A percentile compares a stretch with the other conserved stretches of the same genome.
These are phyloP conservation scores for Ophiostoma sp. DNA, from an alignment of 2,329 filamentous ascomycete species.

Conservation along the genomic window DNA sequence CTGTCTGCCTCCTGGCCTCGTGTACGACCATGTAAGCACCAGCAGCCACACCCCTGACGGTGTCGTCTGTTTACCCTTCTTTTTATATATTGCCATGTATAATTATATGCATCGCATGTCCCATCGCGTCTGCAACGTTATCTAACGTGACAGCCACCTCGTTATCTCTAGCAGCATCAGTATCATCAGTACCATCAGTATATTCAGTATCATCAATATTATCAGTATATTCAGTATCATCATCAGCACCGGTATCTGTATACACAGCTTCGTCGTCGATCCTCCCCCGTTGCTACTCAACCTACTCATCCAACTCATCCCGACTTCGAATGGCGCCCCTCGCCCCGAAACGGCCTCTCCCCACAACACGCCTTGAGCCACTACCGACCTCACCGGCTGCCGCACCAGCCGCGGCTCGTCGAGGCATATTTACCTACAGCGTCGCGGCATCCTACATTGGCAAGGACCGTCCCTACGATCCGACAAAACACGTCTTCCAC, in stretches of 20 bases:
- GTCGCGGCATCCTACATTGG: conserved; percentile 70
- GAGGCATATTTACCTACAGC: conserved; percentile 56
- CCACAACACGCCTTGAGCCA: neutral
- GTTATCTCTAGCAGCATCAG: neutral
- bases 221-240: neutral
- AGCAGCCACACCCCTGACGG: neutral
- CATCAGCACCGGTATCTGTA: neutral
- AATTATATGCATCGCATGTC: neutral
- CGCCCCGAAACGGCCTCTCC: conserved; percentile 9
- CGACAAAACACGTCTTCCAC: conserved; percentile 63
- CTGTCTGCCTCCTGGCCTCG: conserved; percentile 21
- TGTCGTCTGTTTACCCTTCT: neutral
- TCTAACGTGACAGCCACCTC: neutral
- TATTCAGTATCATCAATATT: neutral
- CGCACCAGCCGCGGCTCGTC: neutral
- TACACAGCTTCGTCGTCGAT: neutral
- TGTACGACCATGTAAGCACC: conserved; percentile 22
- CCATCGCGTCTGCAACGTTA: neutral
- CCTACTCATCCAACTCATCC: neutral
- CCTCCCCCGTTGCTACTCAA: neutral
- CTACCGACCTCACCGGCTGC: neutral
- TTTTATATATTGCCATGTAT: neutral
- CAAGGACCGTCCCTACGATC: conserved; percentile 64
- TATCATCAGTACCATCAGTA: neutral
- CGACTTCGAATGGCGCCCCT: conserved; percentile 15